Evolutionary conservation across 306 rosid species (phyloP).

Genomic region (Begonia loranthoides): DNA sequence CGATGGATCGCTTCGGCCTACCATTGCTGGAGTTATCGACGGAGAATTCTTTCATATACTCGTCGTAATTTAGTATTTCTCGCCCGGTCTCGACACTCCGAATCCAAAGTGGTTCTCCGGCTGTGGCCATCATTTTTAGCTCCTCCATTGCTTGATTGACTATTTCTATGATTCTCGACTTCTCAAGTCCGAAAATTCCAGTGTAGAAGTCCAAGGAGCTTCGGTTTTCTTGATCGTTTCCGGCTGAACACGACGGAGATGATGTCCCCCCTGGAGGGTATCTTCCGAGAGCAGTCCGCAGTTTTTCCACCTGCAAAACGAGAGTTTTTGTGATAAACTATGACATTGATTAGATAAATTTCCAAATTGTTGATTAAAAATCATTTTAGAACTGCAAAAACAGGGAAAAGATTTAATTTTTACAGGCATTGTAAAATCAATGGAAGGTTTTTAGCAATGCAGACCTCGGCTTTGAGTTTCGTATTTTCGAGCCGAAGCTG

Average conservation of each 20-base stretch:
- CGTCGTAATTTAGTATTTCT: constrained; percentile 78
- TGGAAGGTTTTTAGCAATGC: too few relatives aligned
- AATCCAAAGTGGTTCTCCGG: constrained; percentile 74
- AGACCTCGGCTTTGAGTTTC: constrained; percentile 88
- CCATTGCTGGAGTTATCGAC: constrained; percentile 19
- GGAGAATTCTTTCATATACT: constrained; percentile 54
- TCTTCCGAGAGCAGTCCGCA: constrained; percentile 42
- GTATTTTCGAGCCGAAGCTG: constrained; percentile 83
- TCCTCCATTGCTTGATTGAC: constrained; percentile 69
- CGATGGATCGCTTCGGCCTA: constrained; percentile 58
- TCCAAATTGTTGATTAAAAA: too few relatives aligned
- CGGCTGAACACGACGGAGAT: constrained; percentile 69
- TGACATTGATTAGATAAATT: too few relatives aligned
- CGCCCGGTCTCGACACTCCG: constrained; percentile 88
- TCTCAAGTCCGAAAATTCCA: constrained; percentile 78
- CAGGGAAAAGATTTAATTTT: too few relatives aligned
- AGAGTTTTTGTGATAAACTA: too few relatives aligned
- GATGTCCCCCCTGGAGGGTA: constrained; percentile 29
- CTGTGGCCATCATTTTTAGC: constrained; percentile 63
- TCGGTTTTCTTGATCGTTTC: constrained; percentile 50
- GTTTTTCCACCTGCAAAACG: constrained; percentile 56
- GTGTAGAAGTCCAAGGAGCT: constrained; percentile 80
- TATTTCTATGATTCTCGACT: constrained; percentile 64
- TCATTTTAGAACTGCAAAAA: too few relatives aligned
- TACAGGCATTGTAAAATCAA: too few relatives aligned